Base-by-base conservation (phyloP, 2,329 filamentous ascomycete species). In the Fusarium duplospermum region DNA sequence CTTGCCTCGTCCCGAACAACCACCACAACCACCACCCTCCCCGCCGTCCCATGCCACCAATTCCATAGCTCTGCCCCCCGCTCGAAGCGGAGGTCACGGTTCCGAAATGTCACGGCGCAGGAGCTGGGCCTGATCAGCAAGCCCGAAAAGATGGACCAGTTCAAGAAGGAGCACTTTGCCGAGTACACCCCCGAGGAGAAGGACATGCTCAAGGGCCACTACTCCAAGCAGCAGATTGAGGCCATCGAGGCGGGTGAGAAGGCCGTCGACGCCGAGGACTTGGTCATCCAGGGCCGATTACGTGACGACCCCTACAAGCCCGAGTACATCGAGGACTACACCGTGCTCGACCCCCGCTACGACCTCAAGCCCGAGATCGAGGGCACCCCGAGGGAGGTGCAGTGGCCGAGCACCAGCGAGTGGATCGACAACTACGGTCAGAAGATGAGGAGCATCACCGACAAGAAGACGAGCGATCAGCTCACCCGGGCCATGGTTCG, bases 261-360 rank as follows among this genome's bases (percentile, higher is more conserved):
- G 70, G 90, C 93, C 75, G 91, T 98, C 81, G 88, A 93, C 80
- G 86, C 92, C 11, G 87, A 91, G 74, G 94, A 98, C 82, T 81
- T 98, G 80, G 87, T 92, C 47, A 87, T 90, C 36, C 93, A 96
- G 84, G 93, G 92, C 74, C 88, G 90, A 50, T 83, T 93, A 76
- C 91, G 94, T 70, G 88, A 86, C 64, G 95, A 97, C 81, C 88
- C 91, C 10, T 93, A 94, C 86, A 87, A 87, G 62, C 85, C 95
- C 59, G 87, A 90, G 70, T 96, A 97, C 82, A 84, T 96, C 64
- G 95, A 98, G 81, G 94, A 97, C 82, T 93, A 98, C 79, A 90
- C 93, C 69, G 89, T 89, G 66, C 88, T 96, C 72, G 90, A 94
- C 79, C 94, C 94, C 62, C 87, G 94, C 59, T 89, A 96, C 70